phyloP scores from a whole-genome alignment of 2,329 filamentous ascomycete species.

The Trichophyton simii region DNA sequence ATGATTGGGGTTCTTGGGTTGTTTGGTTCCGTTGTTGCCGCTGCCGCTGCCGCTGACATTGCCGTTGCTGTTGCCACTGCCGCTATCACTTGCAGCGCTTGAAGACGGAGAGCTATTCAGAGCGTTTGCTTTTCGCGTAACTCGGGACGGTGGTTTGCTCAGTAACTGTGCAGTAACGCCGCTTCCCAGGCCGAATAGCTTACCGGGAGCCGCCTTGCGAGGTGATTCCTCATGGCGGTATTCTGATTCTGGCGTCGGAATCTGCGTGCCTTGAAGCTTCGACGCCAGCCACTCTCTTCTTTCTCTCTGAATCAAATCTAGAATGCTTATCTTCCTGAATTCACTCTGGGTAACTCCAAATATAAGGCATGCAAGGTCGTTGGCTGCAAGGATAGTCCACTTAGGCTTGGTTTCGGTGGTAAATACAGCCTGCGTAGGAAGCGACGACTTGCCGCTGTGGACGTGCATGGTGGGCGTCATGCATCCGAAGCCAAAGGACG shows the following conservation, averaged over 20 bases:
- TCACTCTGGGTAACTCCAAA: conserved; percentile 98
- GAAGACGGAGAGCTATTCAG: conserved; percentile 44
- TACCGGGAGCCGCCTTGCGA: conserved; percentile 29
- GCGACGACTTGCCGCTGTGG: conserved; percentile 80
- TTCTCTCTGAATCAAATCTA: conserved; percentile 88
- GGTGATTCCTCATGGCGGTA: conserved; percentile 17
- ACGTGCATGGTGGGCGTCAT: conserved; percentile 55
- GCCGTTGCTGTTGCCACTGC: conserved; percentile 13
- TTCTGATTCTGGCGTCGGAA: conserved; percentile 43
- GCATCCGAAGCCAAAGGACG: conserved; percentile 28
- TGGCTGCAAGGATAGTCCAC: conserved; percentile 93
- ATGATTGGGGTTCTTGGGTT: conserved; percentile 51
- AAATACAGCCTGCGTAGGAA: conserved; percentile 90
- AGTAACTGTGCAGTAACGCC: conserved; percentile 81
- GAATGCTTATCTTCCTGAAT: conserved; percentile 83
- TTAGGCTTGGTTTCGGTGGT: conserved; percentile 83
- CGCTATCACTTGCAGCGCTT: neutral
- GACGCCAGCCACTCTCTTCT: conserved; percentile 78
- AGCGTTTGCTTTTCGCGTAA: conserved; percentile 40
- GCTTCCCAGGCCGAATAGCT: conserved; percentile 52
- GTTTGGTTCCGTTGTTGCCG: conserved; percentile 22
- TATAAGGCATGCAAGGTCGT: conserved; percentile 91
- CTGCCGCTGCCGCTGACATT: neutral
- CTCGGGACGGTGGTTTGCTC: conserved; percentile 60
- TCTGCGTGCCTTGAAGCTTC: conserved; percentile 48